Percentiles rank a stretch among this genome's conserved stretches.
Conservation (phyloP, 176 grass and related monocot genomes). For the Chrysopogon serrulatus region DNA sequence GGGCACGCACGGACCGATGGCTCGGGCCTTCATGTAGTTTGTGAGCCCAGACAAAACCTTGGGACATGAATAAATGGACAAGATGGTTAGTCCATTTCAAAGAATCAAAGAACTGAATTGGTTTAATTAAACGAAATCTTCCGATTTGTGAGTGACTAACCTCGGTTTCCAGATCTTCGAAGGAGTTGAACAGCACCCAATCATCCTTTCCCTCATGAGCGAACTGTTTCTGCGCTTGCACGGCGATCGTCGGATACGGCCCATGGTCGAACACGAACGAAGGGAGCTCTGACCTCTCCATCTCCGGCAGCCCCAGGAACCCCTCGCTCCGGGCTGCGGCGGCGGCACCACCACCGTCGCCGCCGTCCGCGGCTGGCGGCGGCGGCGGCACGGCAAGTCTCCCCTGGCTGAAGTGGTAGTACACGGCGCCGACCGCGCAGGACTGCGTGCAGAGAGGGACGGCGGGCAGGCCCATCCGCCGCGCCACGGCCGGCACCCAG, state of each 20-base stretch:
- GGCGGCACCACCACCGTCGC: background rate
- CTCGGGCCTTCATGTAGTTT: constrained; percentile 30
- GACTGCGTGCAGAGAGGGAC: constrained; percentile 64
- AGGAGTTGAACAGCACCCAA: constrained; percentile 73
- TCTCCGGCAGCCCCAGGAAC: constrained; percentile 32
- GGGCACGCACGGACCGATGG: constrained; percentile 51
- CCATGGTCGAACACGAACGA: constrained; percentile 24
- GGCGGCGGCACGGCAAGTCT: constrained; percentile 12
- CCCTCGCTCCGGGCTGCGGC: background rate
- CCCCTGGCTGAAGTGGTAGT: constrained; percentile 38
- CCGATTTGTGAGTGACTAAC: constrained; percentile 10
- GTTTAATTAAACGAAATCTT: background rate
- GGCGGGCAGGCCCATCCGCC: background rate
- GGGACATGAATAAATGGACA: background rate
- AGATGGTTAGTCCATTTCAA: background rate
- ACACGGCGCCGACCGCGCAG: constrained; percentile 52
- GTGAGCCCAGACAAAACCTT: constrained; percentile 36
- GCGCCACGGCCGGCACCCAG: constrained; percentile 34
- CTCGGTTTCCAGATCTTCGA: constrained; percentile 60
- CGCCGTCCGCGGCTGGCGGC: background rate
- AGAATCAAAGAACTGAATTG: background rate
- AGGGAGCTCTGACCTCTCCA: constrained; percentile 67
- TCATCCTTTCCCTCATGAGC: constrained; percentile 18
- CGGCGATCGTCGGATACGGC: constrained; percentile 23
- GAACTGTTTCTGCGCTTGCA: constrained; percentile 42